phyloP scores from a whole-genome alignment of 768 basidiomycete genomes.

The Auricularia heimuer region DNA sequence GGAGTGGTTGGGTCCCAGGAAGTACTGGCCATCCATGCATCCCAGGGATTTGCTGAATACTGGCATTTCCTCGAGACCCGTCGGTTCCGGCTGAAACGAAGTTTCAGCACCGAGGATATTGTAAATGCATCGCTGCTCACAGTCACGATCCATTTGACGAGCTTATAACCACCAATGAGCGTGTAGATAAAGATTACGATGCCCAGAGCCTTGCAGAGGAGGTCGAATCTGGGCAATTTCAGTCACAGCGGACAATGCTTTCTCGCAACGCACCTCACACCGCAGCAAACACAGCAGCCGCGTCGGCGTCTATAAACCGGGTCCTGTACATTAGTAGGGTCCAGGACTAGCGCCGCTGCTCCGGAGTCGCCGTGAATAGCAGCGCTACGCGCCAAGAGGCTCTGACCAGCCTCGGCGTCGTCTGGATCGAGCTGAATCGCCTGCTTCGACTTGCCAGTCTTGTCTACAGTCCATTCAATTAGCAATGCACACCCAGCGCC shows the following conservation, averaged over 20 bases:
- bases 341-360: conserved; percentile 17
- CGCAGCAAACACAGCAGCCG: conserved; percentile 44
- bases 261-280: conserved; percentile 30
- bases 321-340: conserved; percentile 19
- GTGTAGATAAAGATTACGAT: conserved; percentile 35
- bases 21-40: conserved; percentile 34
- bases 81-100: conserved; percentile 31
- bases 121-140: conserved; percentile 22
- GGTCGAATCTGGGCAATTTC: conserved; percentile 29
- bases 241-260: neutral
- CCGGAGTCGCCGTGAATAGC: conserved; percentile 9
- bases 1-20: conserved; percentile 27
- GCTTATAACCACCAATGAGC: conserved; percentile 33
- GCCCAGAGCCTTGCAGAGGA: conserved; percentile 47
- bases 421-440: conserved; percentile 31
- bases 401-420: conserved; percentile 20
- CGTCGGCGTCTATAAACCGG: conserved; percentile 13
- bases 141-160: conserved; percentile 38
- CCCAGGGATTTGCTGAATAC: conserved; percentile 43
- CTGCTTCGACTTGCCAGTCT: neutral
- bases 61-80: conserved; percentile 49
- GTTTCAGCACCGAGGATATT: neutral
- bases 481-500: neutral
- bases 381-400: conserved; percentile 19
- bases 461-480: neutral